Conservation (phyloP, 1,284 basidiomycete genomes). For the Cryptococcus deneoformans region DNA sequence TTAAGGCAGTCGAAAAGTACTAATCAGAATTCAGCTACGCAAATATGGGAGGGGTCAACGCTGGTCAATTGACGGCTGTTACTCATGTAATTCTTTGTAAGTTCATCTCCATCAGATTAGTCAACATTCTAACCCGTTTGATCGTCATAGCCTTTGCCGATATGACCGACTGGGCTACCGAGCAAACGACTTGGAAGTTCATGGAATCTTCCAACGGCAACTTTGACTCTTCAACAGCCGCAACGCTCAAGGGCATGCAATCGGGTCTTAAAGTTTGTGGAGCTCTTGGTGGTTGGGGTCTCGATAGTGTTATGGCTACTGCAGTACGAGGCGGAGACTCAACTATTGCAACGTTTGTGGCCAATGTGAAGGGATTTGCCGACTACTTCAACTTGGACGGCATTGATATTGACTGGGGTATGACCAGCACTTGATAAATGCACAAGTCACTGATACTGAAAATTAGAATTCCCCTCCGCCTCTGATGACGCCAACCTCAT, state of each 20-base stretch:
- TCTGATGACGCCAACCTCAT: constrained; percentile 12
- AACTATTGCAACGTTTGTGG: constrained; percentile 11
- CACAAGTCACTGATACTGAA: not conserved
- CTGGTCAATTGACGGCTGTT: constrained; percentile 19
- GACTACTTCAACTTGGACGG: constrained; percentile 20
- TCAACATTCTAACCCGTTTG: not conserved
- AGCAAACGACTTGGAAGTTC: not conserved
- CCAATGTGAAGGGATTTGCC: constrained; percentile 8
- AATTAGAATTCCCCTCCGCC: constrained; percentile 11
- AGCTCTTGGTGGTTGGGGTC: constrained; percentile 29
- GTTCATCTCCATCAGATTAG: not conserved
- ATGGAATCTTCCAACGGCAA: constrained; percentile 7
- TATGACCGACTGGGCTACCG: constrained; percentile 8
- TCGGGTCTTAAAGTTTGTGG: constrained; percentile 19
- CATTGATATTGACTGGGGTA: constrained; percentile 34
- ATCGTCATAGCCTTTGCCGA: constrained; percentile 16
- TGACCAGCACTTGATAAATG: constrained; percentile 1
- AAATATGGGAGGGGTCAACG: constrained; percentile 4
- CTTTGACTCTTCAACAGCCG: constrained; percentile 1
- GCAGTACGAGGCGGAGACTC: constrained; percentile 7
- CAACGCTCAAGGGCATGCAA: constrained; percentile 4
- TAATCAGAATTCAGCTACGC: constrained; percentile 4
- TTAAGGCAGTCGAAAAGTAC: not conserved
- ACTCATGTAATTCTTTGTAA: constrained; percentile 29
- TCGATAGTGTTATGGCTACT: constrained; percentile 11